These are phyloP conservation scores for Seiridium unicorne DNA, from an alignment of 2,329 filamentous ascomycete species.

Conservation along the genomic window DNA sequence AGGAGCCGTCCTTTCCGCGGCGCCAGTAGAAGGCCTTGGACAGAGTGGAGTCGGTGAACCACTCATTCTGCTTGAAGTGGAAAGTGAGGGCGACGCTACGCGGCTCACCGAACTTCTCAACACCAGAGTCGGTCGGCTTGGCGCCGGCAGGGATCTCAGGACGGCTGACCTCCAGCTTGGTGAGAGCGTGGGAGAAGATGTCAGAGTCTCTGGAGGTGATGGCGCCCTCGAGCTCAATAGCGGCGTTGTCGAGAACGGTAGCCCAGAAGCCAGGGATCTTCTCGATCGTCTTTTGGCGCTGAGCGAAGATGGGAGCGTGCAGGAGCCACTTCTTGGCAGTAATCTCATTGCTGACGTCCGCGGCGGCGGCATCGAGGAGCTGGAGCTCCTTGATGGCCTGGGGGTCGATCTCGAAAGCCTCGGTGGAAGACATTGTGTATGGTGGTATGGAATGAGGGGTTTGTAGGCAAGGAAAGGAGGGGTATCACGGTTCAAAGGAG, in stretches of 20 bases:
- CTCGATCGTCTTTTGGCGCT: slow-evolving; percentile 56
- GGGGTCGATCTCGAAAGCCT: slow-evolving; percentile 24
- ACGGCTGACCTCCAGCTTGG: slow-evolving; percentile 49
- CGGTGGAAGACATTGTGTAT: slow-evolving; percentile 15
- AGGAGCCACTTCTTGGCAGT: slow-evolving; percentile 30
- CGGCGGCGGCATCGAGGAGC: slow-evolving; percentile 26
- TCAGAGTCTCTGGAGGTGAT: slow-evolving; percentile 59
- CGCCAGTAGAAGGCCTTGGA: slow-evolving; percentile 69
- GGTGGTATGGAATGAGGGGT: neutral
- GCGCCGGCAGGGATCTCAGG: slow-evolving; percentile 35
- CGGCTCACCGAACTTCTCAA: slow-evolving; percentile 51
- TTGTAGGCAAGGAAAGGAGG: neutral
- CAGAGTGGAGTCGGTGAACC: slow-evolving; percentile 58
- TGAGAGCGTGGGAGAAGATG: slow-evolving; percentile 55
- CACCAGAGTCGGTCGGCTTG: slow-evolving; percentile 28
- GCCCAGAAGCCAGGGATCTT: slow-evolving; percentile 68
- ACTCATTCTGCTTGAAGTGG: slow-evolving; percentile 59
- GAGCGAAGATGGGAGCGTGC: slow-evolving; percentile 44
- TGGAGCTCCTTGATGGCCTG: slow-evolving; percentile 31
- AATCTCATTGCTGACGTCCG: slow-evolving; percentile 30
- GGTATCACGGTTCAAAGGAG: neutral
- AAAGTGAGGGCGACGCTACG: slow-evolving; percentile 57
- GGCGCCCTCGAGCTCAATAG: slow-evolving; percentile 60
- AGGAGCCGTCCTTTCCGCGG: slow-evolving; percentile 54
- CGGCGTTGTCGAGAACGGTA: slow-evolving; percentile 60